A percentile compares a stretch with the other conserved stretches of the same genome.
phyloP scores from a whole-genome alignment of 1,284 basidiomycete genomes.

The Ceratorhiza oryzae-sativae region DNA sequence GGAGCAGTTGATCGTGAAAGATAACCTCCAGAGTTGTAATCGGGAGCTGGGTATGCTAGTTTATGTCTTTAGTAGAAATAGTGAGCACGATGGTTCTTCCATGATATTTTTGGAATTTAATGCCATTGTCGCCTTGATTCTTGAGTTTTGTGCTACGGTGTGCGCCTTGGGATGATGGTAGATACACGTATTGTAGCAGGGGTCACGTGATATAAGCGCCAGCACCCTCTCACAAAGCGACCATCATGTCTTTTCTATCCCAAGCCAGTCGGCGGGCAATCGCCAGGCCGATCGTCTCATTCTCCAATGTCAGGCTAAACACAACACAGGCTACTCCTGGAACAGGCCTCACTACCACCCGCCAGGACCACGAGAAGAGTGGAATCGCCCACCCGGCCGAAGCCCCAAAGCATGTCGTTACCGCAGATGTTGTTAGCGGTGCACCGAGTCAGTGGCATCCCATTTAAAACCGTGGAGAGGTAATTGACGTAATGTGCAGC shows the following conservation, averaged over 20 bases:
- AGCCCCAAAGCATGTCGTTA: constrained; percentile 61
- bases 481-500: constrained; percentile 54
- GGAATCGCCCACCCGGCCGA: constrained; percentile 34
- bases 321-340: constrained; percentile 39
- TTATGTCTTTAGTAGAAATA: no score
- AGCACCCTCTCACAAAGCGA: constrained; percentile 4
- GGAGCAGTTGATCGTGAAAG: no score
- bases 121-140: no score
- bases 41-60: no score
- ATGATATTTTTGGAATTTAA: no score
- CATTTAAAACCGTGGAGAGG: not conserved
- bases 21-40: no score
- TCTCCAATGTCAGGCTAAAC: constrained; percentile 14
- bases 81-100: no score
- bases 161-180: no score
- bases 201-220: constrained; percentile 29
- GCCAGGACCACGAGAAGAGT: constrained; percentile 39
- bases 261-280: constrained; percentile 32
- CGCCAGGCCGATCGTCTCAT: constrained; percentile 28
- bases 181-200: not conserved
- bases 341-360: constrained; percentile 29
- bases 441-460: constrained; percentile 66
- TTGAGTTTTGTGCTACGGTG: no score
- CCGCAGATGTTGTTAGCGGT: constrained; percentile 79
- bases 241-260: constrained; percentile 40